Evolutionary conservation across 148 eudicot genomes (phyloP), one percentile per base, ranked within the genome.

Genomic region (Vaccinium myrtillus): DNA sequence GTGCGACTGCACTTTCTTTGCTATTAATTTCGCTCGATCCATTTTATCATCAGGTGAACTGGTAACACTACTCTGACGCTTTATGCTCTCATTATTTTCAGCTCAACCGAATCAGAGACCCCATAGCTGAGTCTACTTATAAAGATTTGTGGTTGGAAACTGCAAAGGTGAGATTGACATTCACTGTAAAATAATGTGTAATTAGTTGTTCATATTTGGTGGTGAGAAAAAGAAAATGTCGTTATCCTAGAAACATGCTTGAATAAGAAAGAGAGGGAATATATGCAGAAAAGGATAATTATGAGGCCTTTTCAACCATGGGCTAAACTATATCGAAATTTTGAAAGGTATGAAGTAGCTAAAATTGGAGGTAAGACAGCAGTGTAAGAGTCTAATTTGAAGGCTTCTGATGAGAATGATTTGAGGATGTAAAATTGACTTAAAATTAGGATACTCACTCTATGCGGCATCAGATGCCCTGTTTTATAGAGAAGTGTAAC

Each of bases 21-120:
- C 30, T 49, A 77, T n/a, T 25, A 30, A 77, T 63, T 53, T 36
- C 27, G 15, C 54, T 50, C 54, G 1, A 79, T 75, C 27, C 59
- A 15, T 84, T 32, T 75, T 43, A 18, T 70, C 79, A 56, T 21
- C 56, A 48, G 39, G 27, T 73, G 48, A 67, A n/a, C 13, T 78
- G 50, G 79, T 18, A 59, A 39, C 19, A 36, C 48, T 79, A 48
- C 79, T 14, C 43, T 76, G 61, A 82, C 58, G 59, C 21, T 15
- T 46, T 48, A 12, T 48, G 25, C 86, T 83, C 13, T 15, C 53
- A 43, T 69, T 83, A 53, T 79, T 81, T 84, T 81, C 94, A 96
- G 99, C 87, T 92, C 83, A 85, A 77, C 87, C 89, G 83, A 85
- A 91, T 94, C 79, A 87, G 85, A 86, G 99, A 96, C 86, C 99